These are phyloP conservation scores for Rubroboletus pulcherrimus DNA, from an alignment of 768 basidiomycete species.

Conservation along the genomic window DNA sequence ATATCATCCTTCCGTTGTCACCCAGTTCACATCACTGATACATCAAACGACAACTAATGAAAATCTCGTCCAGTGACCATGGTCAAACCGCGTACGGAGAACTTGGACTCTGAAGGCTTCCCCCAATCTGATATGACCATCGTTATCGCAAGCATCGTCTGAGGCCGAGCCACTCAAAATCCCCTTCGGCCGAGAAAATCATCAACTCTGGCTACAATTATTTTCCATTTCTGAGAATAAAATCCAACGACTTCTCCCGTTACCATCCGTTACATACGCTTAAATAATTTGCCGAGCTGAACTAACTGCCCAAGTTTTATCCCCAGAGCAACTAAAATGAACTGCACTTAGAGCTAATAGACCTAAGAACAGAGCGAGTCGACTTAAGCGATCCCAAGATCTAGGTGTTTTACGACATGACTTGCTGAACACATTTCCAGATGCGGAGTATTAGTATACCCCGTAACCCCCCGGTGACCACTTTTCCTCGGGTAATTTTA, in stretches of 20 bases:
- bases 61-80: not conserved
- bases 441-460: too few species aligned
- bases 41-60: not conserved
- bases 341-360: not conserved
- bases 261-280: not conserved
- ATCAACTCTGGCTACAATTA: not conserved
- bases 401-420: not conserved
- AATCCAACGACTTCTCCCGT: not conserved
- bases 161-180: not conserved
- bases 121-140: not conserved
- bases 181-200: constrained; percentile 3
- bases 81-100: not conserved
- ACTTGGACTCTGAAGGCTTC: not conserved
- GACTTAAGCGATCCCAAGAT: not conserved
- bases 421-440: not conserved
- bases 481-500: not conserved
- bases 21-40: not conserved
- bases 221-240: not conserved
- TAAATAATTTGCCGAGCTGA: not conserved
- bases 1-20: not conserved
- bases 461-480: not conserved
- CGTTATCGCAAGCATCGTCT: not conserved
- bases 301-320: not conserved
- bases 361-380: too few species aligned
- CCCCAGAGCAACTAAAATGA: not conserved